Base-by-base conservation (phyloP, 306 rosid genomes). In the Potentilla sterilis region DNA sequence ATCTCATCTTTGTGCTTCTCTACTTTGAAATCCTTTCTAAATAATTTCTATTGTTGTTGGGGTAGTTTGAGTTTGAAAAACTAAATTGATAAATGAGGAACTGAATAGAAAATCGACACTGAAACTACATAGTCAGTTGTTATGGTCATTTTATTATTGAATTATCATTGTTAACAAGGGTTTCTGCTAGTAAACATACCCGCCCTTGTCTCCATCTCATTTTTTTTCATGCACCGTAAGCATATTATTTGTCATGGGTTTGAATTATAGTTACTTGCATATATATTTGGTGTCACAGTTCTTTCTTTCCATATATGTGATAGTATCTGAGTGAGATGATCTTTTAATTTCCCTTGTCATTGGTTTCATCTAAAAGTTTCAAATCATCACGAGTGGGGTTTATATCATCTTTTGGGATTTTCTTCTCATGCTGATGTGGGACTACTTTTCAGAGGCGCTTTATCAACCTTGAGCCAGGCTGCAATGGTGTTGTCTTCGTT, bases 401-500 rank as follows among this genome's bases (percentile, higher is more conserved):
- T 59, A 67, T 57, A 18, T 70, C 42, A 75, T 32, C 22, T 24
- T 37, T 40, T 51, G 8, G 65, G 42, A 73, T 72, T 22, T 63
- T 42, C 71, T 79, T 46, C 52, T 58, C 47, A 32, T 66, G 52
- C 71, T 76, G 62, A 77, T 75, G 28, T 73, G 55, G 41, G 63
- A 58, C 48, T 82, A 70, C 67, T 54, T 79, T 86, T 21, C 88
- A 90, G 97, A 87, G 96, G 79, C 85, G 85, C 69, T 90, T 95
- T 84, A 54, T 85, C 82, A 88, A 84, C 84, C 93, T 92, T 74
- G 98, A 95, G 66, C 86, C 96, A 11, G 97, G 97, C 38, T 95
- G 98, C 75, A 90, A 92, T 71, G 98, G 98, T 81, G 89, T 95
- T 14, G 88, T 89, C 75, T 89, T 95, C 74, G 82, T 95, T 81